Evolutionary conservation across 2,329 filamentous ascomycete genomes (phyloP).

Genomic region (Aureobasidium vineae): DNA sequence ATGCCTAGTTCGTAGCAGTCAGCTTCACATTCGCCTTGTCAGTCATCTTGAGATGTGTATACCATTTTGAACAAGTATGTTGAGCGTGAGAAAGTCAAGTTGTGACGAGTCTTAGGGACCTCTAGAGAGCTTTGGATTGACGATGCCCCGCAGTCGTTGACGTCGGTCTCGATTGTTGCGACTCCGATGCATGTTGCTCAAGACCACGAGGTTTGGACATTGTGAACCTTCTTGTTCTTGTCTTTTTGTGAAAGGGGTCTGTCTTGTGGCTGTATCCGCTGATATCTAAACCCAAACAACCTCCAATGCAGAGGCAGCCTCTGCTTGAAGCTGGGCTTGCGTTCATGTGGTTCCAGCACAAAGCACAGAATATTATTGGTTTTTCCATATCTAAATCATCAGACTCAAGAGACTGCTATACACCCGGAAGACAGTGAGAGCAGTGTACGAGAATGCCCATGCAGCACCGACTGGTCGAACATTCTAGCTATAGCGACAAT

Average conservation of each 20-base stretch:
- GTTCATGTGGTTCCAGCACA: too few relatives aligned
- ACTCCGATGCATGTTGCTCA: slow-evolving; percentile 9
- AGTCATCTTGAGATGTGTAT: background rate
- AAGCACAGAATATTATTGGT: too few relatives aligned
- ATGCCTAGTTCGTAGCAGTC: slow-evolving; percentile 47
- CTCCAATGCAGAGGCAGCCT: too few relatives aligned
- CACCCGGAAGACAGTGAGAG: background rate
- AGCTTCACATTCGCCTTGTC: too few relatives aligned
- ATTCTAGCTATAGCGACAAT: background rate
- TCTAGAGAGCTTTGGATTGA: background rate
- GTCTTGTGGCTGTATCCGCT: too few relatives aligned
- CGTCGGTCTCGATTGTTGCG: slow-evolving; percentile 3
- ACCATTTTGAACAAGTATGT: slow-evolving; percentile 5
- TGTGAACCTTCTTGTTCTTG: background rate
- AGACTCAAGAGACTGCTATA: too few relatives aligned
- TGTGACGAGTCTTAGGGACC: background rate
- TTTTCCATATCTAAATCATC: too few relatives aligned
- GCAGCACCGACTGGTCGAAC: background rate
- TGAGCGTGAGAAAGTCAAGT: background rate
- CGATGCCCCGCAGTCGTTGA: slow-evolving; percentile 21
- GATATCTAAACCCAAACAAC: too few relatives aligned
- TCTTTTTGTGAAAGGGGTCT: background rate
- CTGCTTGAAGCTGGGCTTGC: too few relatives aligned
- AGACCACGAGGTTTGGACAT: background rate
- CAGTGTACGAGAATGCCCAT: background rate